Conservation (phyloP, 1,139 yeast genomes). For the Fermentozyma sake region DNA sequence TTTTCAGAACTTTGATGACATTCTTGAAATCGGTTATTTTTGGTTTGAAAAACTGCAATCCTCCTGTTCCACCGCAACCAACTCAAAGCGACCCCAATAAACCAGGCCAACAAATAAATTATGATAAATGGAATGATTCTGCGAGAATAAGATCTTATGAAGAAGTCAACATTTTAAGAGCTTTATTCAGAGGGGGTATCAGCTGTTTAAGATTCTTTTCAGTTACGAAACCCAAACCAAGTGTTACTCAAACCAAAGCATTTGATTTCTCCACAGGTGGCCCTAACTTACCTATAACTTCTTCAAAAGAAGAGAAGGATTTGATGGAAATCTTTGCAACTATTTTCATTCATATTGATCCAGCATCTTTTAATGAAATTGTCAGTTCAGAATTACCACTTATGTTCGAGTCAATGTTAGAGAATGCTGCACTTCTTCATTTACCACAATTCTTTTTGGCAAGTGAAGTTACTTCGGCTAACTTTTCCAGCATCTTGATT, state of each 20-base stretch:
- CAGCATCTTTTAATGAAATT: constrained; percentile 92
- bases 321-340: constrained; percentile 95
- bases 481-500: constrained; percentile 83
- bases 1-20: constrained; percentile 85
- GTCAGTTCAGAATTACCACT: constrained; percentile 77
- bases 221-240: constrained; percentile 47
- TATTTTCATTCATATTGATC: constrained; percentile 88
- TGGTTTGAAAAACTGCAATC: constrained; percentile 87
- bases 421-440: constrained; percentile 83
- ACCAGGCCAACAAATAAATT: constrained; percentile 52
- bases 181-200: constrained; percentile 79
- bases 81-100: constrained; percentile 51
- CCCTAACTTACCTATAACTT: constrained; percentile 77
- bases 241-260: constrained; percentile 38
- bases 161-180: constrained; percentile 73
- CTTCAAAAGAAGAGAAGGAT: constrained; percentile 91
- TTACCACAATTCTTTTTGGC: constrained; percentile 93
- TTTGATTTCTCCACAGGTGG: constrained; percentile 68
- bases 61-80: constrained; percentile 65
- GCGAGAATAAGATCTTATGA: constrained; percentile 81
- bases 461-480: constrained; percentile 88
- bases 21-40: constrained; percentile 87
- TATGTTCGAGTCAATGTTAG: constrained; percentile 73
- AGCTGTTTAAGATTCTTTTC: constrained; percentile 74
- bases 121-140: constrained; percentile 74